Percentiles rank a stretch among this genome's conserved stretches.
phyloP scores from a whole-genome alignment of 1,139 yeast genomes.

The Pichia sp. region DNA sequence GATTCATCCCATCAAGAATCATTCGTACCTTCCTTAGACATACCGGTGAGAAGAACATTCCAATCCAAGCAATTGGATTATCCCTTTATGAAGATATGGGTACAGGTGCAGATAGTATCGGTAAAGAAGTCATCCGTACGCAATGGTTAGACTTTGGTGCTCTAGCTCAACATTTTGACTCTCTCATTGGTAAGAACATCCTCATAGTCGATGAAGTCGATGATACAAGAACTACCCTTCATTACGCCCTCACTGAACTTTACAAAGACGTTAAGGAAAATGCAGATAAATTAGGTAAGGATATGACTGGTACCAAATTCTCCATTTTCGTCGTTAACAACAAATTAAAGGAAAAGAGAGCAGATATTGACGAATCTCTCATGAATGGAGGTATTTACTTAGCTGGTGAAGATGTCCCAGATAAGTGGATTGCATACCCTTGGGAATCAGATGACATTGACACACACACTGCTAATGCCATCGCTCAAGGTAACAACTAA shows the following conservation, averaged over 20 bases:
- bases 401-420: conserved; percentile 48
- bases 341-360: conserved; percentile 50
- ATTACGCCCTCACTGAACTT: conserved; percentile 52
- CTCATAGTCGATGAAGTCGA: conserved; percentile 65
- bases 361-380: conserved; percentile 40
- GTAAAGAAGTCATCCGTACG: conserved; percentile 54
- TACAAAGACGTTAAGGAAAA: conserved; percentile 48
- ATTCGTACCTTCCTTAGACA: conserved; percentile 53
- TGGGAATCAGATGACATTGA: conserved; percentile 55
- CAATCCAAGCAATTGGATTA: conserved; percentile 59
- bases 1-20: conserved; percentile 61
- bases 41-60: conserved; percentile 49
- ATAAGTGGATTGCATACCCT: conserved; percentile 57
- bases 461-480: conserved; percentile 34
- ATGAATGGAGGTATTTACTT: conserved; percentile 43
- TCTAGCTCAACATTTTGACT: conserved; percentile 44
- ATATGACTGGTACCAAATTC: conserved; percentile 36
- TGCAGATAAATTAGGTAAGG: conserved; percentile 32
- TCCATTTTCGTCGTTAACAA: conserved; percentile 55
- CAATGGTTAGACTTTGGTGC: conserved; percentile 65
- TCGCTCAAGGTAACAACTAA: conserved; percentile 33
- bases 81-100: conserved; percentile 55
- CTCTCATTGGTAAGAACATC: conserved; percentile 52
- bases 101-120: conserved; percentile 38
- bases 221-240: conserved; percentile 60